phyloP scores from a whole-genome alignment of 2,329 filamentous ascomycete genomes.

The Periconia sp. region DNA sequence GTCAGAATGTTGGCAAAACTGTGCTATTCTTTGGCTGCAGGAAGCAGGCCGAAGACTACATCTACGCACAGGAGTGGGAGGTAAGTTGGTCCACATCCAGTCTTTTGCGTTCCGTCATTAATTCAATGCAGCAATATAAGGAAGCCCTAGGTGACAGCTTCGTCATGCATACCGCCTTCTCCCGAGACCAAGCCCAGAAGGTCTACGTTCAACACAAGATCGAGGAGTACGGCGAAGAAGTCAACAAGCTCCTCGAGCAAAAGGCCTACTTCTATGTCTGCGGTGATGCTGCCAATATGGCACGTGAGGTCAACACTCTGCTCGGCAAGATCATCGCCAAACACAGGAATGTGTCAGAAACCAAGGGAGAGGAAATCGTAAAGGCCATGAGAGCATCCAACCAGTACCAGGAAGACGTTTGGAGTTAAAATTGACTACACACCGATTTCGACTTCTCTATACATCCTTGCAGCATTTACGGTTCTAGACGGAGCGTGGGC shows the following conservation, averaged over 20 bases:
- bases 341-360: constrained; percentile 78
- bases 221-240: constrained; percentile 79
- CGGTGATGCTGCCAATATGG: constrained; percentile 97
- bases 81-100: constrained; percentile 68
- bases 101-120: too few species aligned
- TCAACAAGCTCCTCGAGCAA: constrained; percentile 86
- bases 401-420: constrained; percentile 89
- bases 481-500: constrained; percentile 29
- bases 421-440: constrained; percentile 56
- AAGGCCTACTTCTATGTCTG: constrained; percentile 97
- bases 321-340: constrained; percentile 85
- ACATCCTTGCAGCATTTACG: constrained; percentile 30
- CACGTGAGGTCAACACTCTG: constrained; percentile 87
- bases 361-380: constrained; percentile 93
- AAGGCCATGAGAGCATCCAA: constrained; percentile 95
- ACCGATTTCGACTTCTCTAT: constrained; percentile 6
- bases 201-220: constrained; percentile 96
- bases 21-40: constrained; percentile 96
- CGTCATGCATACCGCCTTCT: constrained; percentile 91
- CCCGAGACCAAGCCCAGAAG: constrained; percentile 84
- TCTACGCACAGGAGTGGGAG: constrained; percentile 92
- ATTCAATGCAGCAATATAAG: constrained; percentile 72
- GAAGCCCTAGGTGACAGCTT: constrained; percentile 85
- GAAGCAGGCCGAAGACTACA: constrained; percentile 84
- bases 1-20: constrained; percentile 83